Evolutionary conservation across 1,284 basidiomycete genomes (phyloP), one percentile per base, ranked within the genome.

Genomic region (Pisolithus thermaeus): DNA sequence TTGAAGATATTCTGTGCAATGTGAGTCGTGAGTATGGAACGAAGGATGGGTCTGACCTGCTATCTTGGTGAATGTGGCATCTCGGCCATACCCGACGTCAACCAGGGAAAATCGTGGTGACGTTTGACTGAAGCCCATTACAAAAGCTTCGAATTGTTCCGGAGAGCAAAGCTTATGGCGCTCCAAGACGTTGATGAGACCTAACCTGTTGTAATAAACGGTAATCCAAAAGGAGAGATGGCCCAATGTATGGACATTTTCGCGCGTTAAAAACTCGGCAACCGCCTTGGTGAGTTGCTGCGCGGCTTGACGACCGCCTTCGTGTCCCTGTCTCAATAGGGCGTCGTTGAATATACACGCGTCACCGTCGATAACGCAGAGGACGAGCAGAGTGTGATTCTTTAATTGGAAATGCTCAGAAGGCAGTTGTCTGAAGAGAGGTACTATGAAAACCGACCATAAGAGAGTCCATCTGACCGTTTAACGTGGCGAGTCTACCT

Each of bases 331-430:
- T 37, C 62, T 63, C 39, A 90, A 66, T 53, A 83, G 74, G 28
- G 76, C 68, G 47, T 72, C 73, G 51, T 73, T 72, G 70, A 90
- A 90, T 56, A 87, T 68, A 58, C 80, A 81, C 42, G 78, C 76
- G 62, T 88, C 80, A 35, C 84, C 87, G 57, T 90, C 84, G 59
- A 90, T 76, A 56, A 86, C 76, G 59, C 84, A 87, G 55, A 87
- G 73, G 49, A 88, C 81, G 56, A 90, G 74, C 32, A 81, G 75
- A 53, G 76, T 75, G 67, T 81, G 77, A 55, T 74, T 77, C 82
- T 85, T 61, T 52, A 53, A 35, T 14, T 30, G 28, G 18, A 47
- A 47, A 51, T 7, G 8, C 43, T 63, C 51, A 65, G 49, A 44
- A 39, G 3, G 49, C 41, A 6, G 32, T 9, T 36, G 43, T 35